phyloP scores from a whole-genome alignment of 2,329 filamentous ascomycete species.

The Bimuria novae-zelandiae region DNA sequence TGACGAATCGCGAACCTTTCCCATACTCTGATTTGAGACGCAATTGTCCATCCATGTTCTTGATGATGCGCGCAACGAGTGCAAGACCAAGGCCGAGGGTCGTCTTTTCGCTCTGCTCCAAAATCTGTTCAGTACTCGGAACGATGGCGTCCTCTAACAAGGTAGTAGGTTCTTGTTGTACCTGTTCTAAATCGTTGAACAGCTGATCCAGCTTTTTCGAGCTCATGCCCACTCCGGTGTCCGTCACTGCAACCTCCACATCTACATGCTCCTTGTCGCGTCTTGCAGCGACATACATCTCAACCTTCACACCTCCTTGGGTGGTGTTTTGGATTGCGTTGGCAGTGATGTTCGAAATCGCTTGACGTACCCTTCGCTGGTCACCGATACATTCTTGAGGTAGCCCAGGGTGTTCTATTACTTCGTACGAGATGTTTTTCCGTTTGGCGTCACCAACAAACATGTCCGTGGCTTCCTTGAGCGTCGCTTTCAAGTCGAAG shows the following conservation, averaged over 20 bases:
- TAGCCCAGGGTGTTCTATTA: conserved; percentile 69
- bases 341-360: conserved; percentile 78
- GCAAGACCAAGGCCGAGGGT: conserved; percentile 83
- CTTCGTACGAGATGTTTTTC: conserved; percentile 73
- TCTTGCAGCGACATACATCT: conserved; percentile 62
- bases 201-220: conserved; percentile 61
- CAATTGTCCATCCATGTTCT: conserved; percentile 90
- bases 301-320: conserved; percentile 69
- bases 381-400: conserved; percentile 77
- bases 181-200: conserved; percentile 69
- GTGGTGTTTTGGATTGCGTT: conserved; percentile 83
- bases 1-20: conserved; percentile 80
- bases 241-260: conserved; percentile 75
- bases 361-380: conserved; percentile 77
- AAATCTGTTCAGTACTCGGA: conserved; percentile 37
- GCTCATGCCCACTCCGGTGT: conserved; percentile 72
- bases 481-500: conserved; percentile 72
- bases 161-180: conserved; percentile 47
- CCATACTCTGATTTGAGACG: conserved; percentile 82
- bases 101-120: conserved; percentile 43
- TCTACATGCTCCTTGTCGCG: conserved; percentile 57
- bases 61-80: conserved; percentile 80
- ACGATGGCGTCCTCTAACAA: conserved; percentile 39
- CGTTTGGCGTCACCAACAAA: conserved; percentile 75
- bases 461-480: conserved; percentile 76